phyloP scores from a whole-genome alignment of 352 stramenopile species.

The Pythium utonaiense region DNA sequence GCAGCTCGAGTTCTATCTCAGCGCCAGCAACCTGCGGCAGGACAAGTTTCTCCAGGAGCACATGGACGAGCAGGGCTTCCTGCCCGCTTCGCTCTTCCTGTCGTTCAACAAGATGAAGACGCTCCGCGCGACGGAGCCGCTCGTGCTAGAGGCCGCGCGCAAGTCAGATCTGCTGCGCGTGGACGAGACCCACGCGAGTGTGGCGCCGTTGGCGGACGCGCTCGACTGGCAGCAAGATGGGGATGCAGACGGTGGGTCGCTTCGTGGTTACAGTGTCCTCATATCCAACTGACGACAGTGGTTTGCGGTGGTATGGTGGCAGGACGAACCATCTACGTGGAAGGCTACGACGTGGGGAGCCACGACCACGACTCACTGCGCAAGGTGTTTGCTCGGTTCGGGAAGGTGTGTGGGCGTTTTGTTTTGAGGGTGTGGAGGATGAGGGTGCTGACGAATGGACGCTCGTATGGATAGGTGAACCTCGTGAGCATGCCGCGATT shows the following conservation, averaged over 20 bases:
- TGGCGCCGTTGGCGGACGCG: slow-evolving; percentile 39
- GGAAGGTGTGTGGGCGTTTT: slow-evolving; percentile 39
- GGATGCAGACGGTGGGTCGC: slow-evolving; percentile 20
- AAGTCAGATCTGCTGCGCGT: slow-evolving; percentile 54
- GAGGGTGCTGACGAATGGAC: too few species aligned
- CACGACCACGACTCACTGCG: slow-evolving; percentile 74
- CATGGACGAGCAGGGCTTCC: slow-evolving; percentile 64
- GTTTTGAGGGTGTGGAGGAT: too few species aligned
- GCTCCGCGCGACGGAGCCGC: slow-evolving; percentile 50
- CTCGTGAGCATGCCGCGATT: slow-evolving; percentile 78
- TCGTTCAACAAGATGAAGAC: slow-evolving; percentile 54
- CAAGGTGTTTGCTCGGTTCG: slow-evolving; percentile 48
- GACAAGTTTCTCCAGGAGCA: slow-evolving; percentile 79
- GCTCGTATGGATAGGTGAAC: slow-evolving; percentile 39
- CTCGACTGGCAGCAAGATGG: background rate
- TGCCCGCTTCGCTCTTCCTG: slow-evolving; percentile 53
- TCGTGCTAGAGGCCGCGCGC: slow-evolving; percentile 51
- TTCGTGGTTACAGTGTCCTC: too few species aligned
- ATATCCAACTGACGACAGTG: too few species aligned
- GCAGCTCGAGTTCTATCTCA: slow-evolving; percentile 83
- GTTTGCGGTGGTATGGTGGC: too few species aligned
- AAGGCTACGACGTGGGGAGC: slow-evolving; percentile 40
- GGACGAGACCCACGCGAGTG: slow-evolving; percentile 32
- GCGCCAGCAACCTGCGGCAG: slow-evolving; percentile 68
- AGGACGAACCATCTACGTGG: slow-evolving; percentile 79